Percentiles rank a stretch among this genome's conserved stretches.
These are phyloP conservation scores for Sclerotinia sclerotiorum DNA, from an alignment of 2,329 filamentous ascomycete species.

Conservation along the genomic window DNA sequence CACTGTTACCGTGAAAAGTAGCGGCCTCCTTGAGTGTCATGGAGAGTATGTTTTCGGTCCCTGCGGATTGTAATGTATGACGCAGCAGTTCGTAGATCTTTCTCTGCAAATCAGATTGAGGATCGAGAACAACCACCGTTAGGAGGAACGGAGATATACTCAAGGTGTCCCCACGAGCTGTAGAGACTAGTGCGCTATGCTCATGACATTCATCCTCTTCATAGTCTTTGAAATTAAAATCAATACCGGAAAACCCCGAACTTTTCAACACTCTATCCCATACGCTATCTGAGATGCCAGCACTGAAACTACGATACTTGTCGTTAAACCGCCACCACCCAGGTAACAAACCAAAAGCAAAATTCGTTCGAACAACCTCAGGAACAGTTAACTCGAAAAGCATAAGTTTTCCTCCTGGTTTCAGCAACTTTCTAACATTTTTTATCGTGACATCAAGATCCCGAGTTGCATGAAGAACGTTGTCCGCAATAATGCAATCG, in stretches of 20 bases:
- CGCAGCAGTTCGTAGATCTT: neutral
- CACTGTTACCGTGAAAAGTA: neutral
- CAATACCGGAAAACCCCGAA: conserved; percentile 28
- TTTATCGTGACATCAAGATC: neutral
- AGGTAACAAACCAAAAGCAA: conserved; percentile 40
- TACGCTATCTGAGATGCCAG: conserved; percentile 24
- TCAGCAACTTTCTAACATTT: neutral
- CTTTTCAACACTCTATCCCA: conserved; percentile 28
- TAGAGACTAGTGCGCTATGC: neutral
- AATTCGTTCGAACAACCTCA: conserved; percentile 14
- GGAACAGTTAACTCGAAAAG: neutral
- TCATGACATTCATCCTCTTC: neutral
- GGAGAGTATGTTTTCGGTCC: neutral
- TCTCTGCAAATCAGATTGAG: neutral
- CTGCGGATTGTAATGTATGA: neutral
- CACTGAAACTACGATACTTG: conserved; percentile 32
- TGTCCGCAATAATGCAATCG: neutral
- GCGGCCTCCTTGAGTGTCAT: neutral
- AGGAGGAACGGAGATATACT: neutral
- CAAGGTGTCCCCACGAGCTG: neutral
- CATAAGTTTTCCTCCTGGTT: conserved; percentile 6
- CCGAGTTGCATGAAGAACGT: conserved; percentile 16
- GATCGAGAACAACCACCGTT: neutral
- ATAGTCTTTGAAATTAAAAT: conserved; percentile 25
- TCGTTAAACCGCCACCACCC: conserved; percentile 44